Evolutionary conservation across 805 yeast genomes (phyloP), one percentile per base, ranked within the genome.

Genomic region (Millerozyma acaciae): DNA sequence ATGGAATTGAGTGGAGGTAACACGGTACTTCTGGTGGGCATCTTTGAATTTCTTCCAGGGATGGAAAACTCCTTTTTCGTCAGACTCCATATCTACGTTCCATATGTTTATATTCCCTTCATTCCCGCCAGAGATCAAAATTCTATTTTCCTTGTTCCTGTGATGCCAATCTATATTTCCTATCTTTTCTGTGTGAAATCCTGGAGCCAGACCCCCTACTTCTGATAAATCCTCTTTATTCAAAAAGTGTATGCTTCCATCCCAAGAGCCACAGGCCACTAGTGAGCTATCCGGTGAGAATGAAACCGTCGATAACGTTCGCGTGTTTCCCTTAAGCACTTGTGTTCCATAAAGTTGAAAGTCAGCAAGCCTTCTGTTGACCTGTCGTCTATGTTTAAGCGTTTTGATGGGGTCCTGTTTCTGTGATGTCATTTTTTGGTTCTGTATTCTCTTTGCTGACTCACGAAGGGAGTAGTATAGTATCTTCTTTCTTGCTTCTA

Each of bases 221-320:
- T 40, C 40, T 13, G 59, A 56, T 26, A 81, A 55, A 3, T 68
- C 53, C 0, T 56, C 46, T 3, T 55, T 43, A 28, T 70, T 54
- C n/a, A 82, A 26, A 1, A 85, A 40, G 39, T 69, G 71, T 4
- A 86, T 45, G 17, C 68, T 66, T 3, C 97, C 97, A 40, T 80
- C 76, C 97, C 97, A 90, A 22, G 93, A 83, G 0, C 88, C 93
- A 9, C 77, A 65, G 0, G 86, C 82, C 3, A 84, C 55, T 2
- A 41, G 32, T 2, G 46, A 26, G 4, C 61, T 53, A 32, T 62
- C 50, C 0, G 61, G 56, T 4, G 76, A 64, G 37, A 75, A 65
- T 5, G 75, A 46, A 1, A 80, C 75, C 2, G 65, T 53, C 0
- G 95, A 80, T 0, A 84, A 68, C 4, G 95, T 86, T 37, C 96